phyloP scores from a whole-genome alignment of 495 filamentous ascomycete genomes.

The Aspergillus ellipticus region DNA sequence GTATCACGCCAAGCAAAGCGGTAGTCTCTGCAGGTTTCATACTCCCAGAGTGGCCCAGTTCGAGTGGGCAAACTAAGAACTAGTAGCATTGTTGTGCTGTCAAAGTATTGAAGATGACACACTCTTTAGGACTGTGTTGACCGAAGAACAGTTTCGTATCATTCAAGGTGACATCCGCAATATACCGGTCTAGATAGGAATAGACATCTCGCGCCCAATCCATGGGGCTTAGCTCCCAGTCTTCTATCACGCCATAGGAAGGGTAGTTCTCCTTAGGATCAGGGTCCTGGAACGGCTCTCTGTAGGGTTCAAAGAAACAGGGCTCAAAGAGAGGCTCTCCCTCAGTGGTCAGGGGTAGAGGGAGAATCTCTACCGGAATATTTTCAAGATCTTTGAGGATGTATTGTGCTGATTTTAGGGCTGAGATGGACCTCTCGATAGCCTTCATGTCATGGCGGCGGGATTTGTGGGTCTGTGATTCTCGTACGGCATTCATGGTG shows the following conservation, averaged over 20 bases:
- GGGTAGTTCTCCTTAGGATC: background rate
- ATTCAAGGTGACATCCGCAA: no score
- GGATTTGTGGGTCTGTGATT: background rate
- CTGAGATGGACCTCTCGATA: background rate
- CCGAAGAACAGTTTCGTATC: no score
- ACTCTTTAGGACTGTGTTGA: no score
- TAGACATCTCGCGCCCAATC: background rate
- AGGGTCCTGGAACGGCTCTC: background rate
- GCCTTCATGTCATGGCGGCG: background rate
- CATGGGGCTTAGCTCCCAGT: background rate
- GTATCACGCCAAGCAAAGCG: no score
- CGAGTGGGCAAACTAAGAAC: no score
- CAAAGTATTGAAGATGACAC: no score
- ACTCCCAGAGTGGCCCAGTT: no score
- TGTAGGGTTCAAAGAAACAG: background rate
- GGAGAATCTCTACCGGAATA: background rate
- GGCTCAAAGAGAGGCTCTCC: background rate
- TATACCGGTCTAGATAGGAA: background rate
- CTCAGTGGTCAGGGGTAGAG: background rate
- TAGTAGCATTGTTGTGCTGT: no score
- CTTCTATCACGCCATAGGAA: background rate
- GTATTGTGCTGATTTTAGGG: background rate
- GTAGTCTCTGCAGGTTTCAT: no score
- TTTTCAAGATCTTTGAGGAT: background rate
- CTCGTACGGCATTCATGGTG: background rate